Evolutionary conservation across 2,329 filamentous ascomycete species (phyloP), one percentile per base, ranked within the genome.

Genomic region (Hymenoscyphus linearis): DNA sequence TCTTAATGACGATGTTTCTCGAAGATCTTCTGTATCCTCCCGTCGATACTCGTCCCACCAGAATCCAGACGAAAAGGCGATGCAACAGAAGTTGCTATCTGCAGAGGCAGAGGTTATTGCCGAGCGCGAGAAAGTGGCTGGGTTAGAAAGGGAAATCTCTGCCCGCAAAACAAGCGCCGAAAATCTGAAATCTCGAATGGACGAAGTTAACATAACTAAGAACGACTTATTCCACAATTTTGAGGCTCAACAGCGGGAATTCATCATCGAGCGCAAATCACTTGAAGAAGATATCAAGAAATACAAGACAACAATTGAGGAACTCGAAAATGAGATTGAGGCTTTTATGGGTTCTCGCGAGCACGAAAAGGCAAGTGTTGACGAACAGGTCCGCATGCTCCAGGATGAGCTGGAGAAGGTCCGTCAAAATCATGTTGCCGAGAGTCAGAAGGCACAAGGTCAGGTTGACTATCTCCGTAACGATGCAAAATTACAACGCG

Each of bases 181-280:
- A 68, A 82, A 85, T 68, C 84, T 83, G 71, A 87, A 82, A 77
- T 83, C 79, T 70, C 87, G 87, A 69, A 83, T 96, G 64, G 86
- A 95, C 65, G 93, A 98, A 74, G 90, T 85, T 5, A 91, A 95
- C 68, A 93, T 91, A 2, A 97, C 90, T 0, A 99, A 99, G 74
- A 89, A 90, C 68, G 95, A 98, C 74, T 84, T 99, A 10, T 86
- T 99, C 76, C 88, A 91, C 66, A 99, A 99, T 71, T 91, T 99
- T 78, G 92, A 98, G 71, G 88, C 93, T 13, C 84, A 96, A 66
- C 91, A 97, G 74, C 86, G 85, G 27, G 95, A 98, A 70, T 97
- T 96, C 67, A 81, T 89, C 37, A 86, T 87, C 56, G 93, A 98
- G 74, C 85, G 95, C 44, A 91, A 89, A 70, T 89, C 87, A 10